Conservation (phyloP, 768 basidiomycete genomes). For the Guyanaporus albipodus region DNA sequence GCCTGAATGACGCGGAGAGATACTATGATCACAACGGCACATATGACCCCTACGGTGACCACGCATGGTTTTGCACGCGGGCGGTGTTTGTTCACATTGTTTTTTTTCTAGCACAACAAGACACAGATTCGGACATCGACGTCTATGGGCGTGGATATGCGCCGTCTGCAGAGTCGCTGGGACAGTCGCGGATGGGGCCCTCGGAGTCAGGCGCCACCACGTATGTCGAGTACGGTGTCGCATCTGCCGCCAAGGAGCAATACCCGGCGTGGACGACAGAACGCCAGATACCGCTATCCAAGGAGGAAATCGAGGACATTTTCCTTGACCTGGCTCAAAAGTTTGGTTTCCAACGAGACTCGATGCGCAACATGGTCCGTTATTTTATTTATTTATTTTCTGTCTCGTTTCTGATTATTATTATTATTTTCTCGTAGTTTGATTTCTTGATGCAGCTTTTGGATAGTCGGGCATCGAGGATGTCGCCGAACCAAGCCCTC, state of each 20-base stretch:
- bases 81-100: conserved; percentile 7
- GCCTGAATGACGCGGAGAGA: conserved; percentile 38
- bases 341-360: conserved; percentile 96
- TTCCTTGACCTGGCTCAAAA: conserved; percentile 97
- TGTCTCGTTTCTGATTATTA: conserved; percentile 6
- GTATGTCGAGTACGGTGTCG: conserved; percentile 57
- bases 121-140: conserved; percentile 82
- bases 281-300: conserved; percentile 91
- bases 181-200: conserved; percentile 53
- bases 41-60: conserved; percentile 63
- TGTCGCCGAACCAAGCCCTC: conserved; percentile 94
- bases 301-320: conserved; percentile 99
- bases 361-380: conserved; percentile 89
- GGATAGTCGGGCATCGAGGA: conserved; percentile 93
- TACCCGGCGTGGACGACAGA: conserved; percentile 95
- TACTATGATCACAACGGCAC: conserved; percentile 63
- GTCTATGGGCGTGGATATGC: conserved; percentile 66
- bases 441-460: conserved; percentile 98
- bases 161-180: conserved; percentile 72
- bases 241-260: conserved; percentile 64
- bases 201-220: conserved; percentile 71
- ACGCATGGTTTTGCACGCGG: background rate
- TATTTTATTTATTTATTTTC: conserved; percentile 1
- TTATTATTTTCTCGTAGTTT: conserved; percentile 47
- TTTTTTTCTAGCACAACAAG: conserved; percentile 55